phyloP scores from a whole-genome alignment of 2,329 filamentous ascomycete genomes.

The Fusarium albosuccineum region DNA sequence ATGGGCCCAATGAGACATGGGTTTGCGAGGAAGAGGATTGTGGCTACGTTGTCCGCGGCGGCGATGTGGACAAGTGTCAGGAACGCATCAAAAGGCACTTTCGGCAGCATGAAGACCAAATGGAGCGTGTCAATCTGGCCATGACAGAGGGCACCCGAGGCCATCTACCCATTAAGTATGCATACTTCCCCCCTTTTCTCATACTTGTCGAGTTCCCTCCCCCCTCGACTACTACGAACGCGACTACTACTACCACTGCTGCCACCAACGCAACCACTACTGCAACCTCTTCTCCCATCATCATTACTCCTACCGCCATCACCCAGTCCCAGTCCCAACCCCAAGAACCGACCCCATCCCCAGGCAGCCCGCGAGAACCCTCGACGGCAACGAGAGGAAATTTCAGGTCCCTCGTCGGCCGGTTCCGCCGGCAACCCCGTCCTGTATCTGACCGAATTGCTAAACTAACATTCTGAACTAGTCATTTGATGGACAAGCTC shows the following conservation, averaged over 20 bases:
- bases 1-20: slow-evolving; percentile 75
- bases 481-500: slow-evolving; percentile 69
- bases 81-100: slow-evolving; percentile 72
- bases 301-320: slow-evolving; percentile 12
- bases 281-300: slow-evolving; percentile 10
- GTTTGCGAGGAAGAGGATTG: slow-evolving; percentile 75
- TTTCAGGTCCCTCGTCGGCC: slow-evolving; percentile 44
- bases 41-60: slow-evolving; percentile 71
- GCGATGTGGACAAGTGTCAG: slow-evolving; percentile 67
- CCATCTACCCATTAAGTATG: slow-evolving; percentile 70
- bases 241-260: slow-evolving; percentile 1
- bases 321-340: slow-evolving; percentile 10
- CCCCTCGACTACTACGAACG: background rate
- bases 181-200: slow-evolving; percentile 51
- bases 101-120: slow-evolving; percentile 68
- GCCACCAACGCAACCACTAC: slow-evolving; percentile 23
- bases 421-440: slow-evolving; percentile 45
- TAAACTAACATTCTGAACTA: slow-evolving; percentile 52
- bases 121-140: slow-evolving; percentile 64
- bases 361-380: slow-evolving; percentile 23
- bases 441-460: slow-evolving; percentile 46
- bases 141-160: slow-evolving; percentile 68
- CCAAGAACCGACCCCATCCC: slow-evolving; percentile 14
- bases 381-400: slow-evolving; percentile 32
- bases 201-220: slow-evolving; percentile 48